phyloP scores from a whole-genome alignment of 2,329 filamentous ascomycete genomes.

The Fusarium irregulare region DNA sequence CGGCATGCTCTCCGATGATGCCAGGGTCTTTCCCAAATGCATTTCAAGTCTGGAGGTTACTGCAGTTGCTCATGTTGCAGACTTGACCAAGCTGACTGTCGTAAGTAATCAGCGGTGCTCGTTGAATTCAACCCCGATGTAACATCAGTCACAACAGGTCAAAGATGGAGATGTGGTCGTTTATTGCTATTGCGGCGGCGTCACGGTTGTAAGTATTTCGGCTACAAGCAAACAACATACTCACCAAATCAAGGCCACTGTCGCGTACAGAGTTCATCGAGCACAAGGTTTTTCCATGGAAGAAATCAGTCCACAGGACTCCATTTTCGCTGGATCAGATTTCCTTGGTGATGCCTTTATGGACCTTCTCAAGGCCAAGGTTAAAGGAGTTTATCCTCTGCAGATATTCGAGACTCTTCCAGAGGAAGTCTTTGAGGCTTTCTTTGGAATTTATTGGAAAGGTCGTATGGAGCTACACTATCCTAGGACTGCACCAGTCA shows the following conservation, averaged over 20 bases:
- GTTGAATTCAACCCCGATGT: not conserved
- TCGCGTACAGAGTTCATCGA: not conserved
- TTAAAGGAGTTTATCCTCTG: not conserved
- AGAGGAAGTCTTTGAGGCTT: not conserved
- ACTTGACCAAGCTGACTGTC: not conserved
- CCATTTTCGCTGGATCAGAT: not conserved
- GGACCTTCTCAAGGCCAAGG: not conserved
- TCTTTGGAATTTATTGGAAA: not conserved
- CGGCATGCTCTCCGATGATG: not conserved
- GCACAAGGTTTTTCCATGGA: not conserved
- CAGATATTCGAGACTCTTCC: not conserved
- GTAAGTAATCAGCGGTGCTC: not conserved
- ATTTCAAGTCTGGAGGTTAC: constrained; percentile 1
- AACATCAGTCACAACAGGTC: not conserved
- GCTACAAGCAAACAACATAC: not conserved
- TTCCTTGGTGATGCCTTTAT: not conserved
- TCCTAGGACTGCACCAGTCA: not conserved
- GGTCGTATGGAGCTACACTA: not conserved
- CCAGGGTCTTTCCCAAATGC: not conserved
- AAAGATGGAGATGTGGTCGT: not conserved
- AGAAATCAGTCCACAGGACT: not conserved
- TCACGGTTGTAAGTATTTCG: not conserved
- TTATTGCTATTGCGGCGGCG: not conserved
- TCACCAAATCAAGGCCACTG: not conserved
- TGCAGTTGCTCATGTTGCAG: not conserved